Conservation (phyloP, 1,139 yeast species). For the Kluyveromyces marxianus region DNA sequence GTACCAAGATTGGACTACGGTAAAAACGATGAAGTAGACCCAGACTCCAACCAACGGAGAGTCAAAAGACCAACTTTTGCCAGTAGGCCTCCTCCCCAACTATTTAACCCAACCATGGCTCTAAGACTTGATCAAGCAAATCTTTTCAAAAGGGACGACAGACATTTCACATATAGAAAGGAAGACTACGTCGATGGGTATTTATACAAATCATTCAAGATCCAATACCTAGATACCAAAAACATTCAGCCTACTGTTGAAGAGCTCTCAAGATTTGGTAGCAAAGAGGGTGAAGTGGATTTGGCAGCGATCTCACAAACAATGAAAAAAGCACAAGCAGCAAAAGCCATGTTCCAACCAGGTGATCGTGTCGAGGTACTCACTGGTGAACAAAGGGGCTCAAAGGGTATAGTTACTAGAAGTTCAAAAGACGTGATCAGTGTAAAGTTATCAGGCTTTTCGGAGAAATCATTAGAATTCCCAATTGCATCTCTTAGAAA, state of each 20-base stretch:
- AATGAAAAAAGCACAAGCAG: conserved; percentile 55
- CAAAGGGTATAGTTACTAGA: conserved; percentile 68
- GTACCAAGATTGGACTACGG: conserved; percentile 94
- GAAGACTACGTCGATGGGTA: conserved; percentile 91
- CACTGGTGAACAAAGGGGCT: conserved; percentile 89
- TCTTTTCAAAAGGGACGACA: conserved; percentile 63
- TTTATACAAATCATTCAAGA: conserved; percentile 75
- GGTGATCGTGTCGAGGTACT: conserved; percentile 91
- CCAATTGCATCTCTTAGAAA: conserved; percentile 80
- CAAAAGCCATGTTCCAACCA: conserved; percentile 65
- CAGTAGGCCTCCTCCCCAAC: conserved; percentile 73
- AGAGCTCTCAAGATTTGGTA: conserved; percentile 76
- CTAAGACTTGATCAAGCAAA: conserved; percentile 53
- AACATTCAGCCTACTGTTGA: conserved; percentile 83
- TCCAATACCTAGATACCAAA: conserved; percentile 73
- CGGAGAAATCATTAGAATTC: conserved; percentile 50
- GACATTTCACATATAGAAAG: conserved; percentile 66
- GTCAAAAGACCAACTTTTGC: conserved; percentile 42
- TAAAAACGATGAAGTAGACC: conserved; percentile 52
- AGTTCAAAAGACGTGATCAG: conserved; percentile 38
- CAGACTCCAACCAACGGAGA: conserved; percentile 41
- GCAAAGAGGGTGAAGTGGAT: conserved; percentile 73
- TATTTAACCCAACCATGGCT: conserved; percentile 75
- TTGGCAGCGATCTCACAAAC: conserved; percentile 79
- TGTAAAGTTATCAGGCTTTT: conserved; percentile 41